A percentile compares a stretch with the other conserved stretches of the same genome.
phyloP scores from a whole-genome alignment of 805 yeast species.

The Candida khao-thaluensis region DNA sequence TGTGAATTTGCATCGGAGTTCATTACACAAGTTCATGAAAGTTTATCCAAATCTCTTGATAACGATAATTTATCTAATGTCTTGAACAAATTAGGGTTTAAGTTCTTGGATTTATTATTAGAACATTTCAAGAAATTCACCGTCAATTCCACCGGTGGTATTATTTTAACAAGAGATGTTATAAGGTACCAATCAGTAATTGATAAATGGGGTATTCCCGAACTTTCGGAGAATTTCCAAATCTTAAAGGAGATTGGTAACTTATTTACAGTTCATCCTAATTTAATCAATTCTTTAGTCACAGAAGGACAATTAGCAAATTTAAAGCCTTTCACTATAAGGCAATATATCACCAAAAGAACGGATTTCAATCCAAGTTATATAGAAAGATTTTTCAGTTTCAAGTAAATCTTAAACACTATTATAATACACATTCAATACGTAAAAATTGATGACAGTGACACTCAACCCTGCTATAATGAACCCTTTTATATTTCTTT shows the following conservation, averaged over 20 bases:
- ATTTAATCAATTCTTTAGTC: conserved; percentile 70
- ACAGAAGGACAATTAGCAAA: conserved; percentile 76
- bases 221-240: conserved; percentile 61
- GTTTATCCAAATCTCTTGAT: conserved; percentile 35
- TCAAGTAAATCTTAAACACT: conserved; percentile 19
- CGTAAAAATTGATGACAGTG: not conserved
- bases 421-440: conserved; percentile 7
- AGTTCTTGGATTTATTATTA: conserved; percentile 56
- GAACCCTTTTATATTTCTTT: conserved; percentile 3
- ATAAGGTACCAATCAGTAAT: conserved; percentile 69
- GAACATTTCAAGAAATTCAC: conserved; percentile 73
- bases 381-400: conserved; percentile 45
- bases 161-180: conserved; percentile 77
- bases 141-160: conserved; percentile 80
- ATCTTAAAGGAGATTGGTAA: conserved; percentile 80
- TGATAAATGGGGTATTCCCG: conserved; percentile 64
- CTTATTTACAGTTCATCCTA: conserved; percentile 80
- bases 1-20: conserved; percentile 63
- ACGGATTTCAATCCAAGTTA: conserved; percentile 64
- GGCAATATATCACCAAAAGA: conserved; percentile 66
- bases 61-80: conserved; percentile 49
- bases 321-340: conserved; percentile 59
- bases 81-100: conserved; percentile 56
- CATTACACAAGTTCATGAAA: conserved; percentile 42
- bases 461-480: not conserved